Evolutionary conservation across 2,329 filamentous ascomycete genomes (phyloP), one percentile per base, ranked within the genome.

Genomic region (Colletotrichum siamense): DNA sequence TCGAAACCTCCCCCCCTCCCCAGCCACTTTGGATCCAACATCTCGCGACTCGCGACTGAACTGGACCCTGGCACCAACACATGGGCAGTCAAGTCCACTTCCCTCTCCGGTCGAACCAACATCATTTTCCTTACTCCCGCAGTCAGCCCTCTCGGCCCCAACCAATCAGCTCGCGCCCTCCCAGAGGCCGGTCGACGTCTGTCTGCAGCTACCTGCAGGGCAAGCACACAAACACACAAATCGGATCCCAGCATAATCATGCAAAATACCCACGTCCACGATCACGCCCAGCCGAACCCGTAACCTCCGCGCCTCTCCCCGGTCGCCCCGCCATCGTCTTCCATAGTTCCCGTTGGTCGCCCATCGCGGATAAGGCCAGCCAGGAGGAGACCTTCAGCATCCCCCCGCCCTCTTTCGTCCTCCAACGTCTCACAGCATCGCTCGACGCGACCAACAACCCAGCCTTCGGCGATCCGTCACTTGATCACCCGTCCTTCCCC

Each of bases 161-260:
- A 28, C 73, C 73, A 76, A 76, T 76, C 63, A 73, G 62, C 55
- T 22, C 39, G 6, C 28, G 8, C 15, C 30, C 6, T 32, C 26
- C 10, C 15, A 30, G 34, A 34, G 12, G 36, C 36, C 28, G 55
- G 32, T 61, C 39, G 39, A 34, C 69, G 59, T 75, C 22, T 63
- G 15, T 30, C 30, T 76, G 63, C 73, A 76, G 64, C 63, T 73
- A 49, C 68, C 28, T 75, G 63, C 73, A 73, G 73, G 73, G 69
- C 69, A 68, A 71, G 10, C 59, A 32, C 63, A 61, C 62, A 68
- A 57, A 62, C 52, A 68, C 73, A 68, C 73, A 68, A 73, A 75
- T 68, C 55, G 39, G 63, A 63, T 44, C 32, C 55, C 69, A n/a
- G 44, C 55, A 75, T 68, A 55, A 52, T 63, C 39, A 30, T 64